Evolutionary conservation across 345 rosid species (phyloP), one percentile per base, ranked within the genome.

Genomic region (Microcos paniculata): DNA sequence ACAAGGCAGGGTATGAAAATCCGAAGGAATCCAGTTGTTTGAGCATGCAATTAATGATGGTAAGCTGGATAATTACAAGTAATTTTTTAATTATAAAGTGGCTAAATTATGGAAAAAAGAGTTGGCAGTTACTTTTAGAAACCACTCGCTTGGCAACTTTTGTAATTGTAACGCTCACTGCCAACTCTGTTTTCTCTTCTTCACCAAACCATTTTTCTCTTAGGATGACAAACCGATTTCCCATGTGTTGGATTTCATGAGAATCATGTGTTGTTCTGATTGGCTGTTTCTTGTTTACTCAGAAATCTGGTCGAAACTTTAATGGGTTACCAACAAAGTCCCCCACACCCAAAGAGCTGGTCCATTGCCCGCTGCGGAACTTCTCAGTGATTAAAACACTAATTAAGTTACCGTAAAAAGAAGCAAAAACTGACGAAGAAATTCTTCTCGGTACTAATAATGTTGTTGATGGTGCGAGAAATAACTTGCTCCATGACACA

Each of bases 401-500:
- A 45, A 43, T 23, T 58, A 43, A 46, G 56, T 24, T 13, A 40
- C 40, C 0, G 6, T 24, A 4, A 35, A 55, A 71, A 59, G 3
- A n/a, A 53, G 58, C n/a, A 59, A 24, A 35, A 24, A 4, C 35
- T 56, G 73, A 31, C 43, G 23, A 55, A 43, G 11, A 16, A 55
- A 8, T 31, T 23, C n/a, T 61, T 61, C 61, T 70, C 74, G 26
- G 80, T 78, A 35, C 4, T 35, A 18, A 65, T 78, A 56, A 8
- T 84, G 35, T 63, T 85, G 56, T 4, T 66, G 4, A 40, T 79
- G 52, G 73, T 81, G 42, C 42, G 43, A 23, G 75, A 73, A 63
- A 26, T 82, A 30, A 61, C 75, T 78, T 81, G 71, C 56, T 82
- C 83, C 45, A 69, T 40, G 38, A 70, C 63, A 68, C 78, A 78